Evolutionary conservation across 1,139 yeast genomes (phyloP).

Genomic region (Debaryomycetaceae sp.): DNA sequence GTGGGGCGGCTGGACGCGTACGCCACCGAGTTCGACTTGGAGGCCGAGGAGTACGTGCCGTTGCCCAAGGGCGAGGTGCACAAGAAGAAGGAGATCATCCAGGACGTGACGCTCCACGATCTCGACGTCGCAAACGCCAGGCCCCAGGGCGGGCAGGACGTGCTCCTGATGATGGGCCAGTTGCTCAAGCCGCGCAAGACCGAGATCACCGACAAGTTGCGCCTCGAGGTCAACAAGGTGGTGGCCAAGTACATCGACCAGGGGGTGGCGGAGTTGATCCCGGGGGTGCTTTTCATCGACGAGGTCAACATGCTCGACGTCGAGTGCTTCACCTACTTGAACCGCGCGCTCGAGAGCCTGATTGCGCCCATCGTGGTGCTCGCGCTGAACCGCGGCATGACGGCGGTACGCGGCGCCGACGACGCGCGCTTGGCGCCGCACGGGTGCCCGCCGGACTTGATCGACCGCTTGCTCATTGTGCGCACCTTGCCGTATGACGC

Average conservation of each 20-base stretch:
- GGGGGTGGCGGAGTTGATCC: slow-evolving; percentile 96
- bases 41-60: slow-evolving; percentile 98
- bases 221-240: slow-evolving; percentile 90
- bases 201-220: slow-evolving; percentile 94
- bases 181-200: slow-evolving; percentile 93
- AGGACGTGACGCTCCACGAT: slow-evolving; percentile 94
- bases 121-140: slow-evolving; percentile 93
- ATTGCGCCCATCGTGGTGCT: slow-evolving; percentile 93
- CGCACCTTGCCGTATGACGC: slow-evolving; percentile 82
- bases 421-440: slow-evolving; percentile 82
- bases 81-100: slow-evolving; percentile 96
- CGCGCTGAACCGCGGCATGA: slow-evolving; percentile 93
- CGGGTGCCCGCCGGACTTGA: slow-evolving; percentile 93
- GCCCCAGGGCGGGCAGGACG: slow-evolving; percentile 99
- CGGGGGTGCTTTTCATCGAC: slow-evolving; percentile 96
- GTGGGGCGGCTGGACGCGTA: slow-evolving; percentile 98
- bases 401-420: slow-evolving; percentile 88
- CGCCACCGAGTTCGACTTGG: slow-evolving; percentile 96
- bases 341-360: slow-evolving; percentile 85
- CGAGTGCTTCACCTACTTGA: slow-evolving; percentile 90
- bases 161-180: slow-evolving; percentile 98
- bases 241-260: slow-evolving; percentile 96
- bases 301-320: slow-evolving; percentile 98
- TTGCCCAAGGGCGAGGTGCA: slow-evolving; percentile 98
- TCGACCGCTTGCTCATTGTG: slow-evolving; percentile 86